Evolutionary conservation across 2,329 filamentous ascomycete species (phyloP).

Genomic region (Phoma herbarum): DNA sequence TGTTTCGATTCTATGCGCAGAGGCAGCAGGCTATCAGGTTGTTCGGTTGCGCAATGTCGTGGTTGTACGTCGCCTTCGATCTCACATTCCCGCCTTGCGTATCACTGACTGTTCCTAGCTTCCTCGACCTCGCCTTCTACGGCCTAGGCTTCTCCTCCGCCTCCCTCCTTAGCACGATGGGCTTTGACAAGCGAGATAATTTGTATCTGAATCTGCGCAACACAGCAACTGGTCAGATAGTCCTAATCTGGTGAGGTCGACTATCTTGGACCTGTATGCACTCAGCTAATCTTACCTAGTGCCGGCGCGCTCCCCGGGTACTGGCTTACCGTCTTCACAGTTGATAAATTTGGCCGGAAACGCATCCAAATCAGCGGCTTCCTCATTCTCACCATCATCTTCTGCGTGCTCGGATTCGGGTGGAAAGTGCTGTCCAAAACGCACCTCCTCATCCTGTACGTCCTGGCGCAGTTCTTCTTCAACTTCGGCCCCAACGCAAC

Average conservation of each 20-base stretch:
- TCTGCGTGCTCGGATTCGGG: constrained; percentile 60
- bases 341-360: constrained; percentile 79
- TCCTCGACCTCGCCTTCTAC: constrained; percentile 68
- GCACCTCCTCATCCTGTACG: constrained; percentile 57
- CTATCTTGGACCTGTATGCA: background rate
- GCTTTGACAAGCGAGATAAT: constrained; percentile 69
- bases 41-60: constrained; percentile 79
- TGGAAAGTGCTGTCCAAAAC: constrained; percentile 55
- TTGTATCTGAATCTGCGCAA: constrained; percentile 77
- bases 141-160: constrained; percentile 77
- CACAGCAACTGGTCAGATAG: constrained; percentile 79
- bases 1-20: constrained; percentile 72
- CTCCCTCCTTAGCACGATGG: constrained; percentile 74
- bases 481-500: constrained; percentile 63
- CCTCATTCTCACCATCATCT: constrained; percentile 57
- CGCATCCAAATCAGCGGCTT: constrained; percentile 73
- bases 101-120: constrained; percentile 30
- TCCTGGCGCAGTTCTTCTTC: constrained; percentile 62
- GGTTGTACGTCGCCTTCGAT: constrained; percentile 62
- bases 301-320: constrained; percentile 83
- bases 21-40: constrained; percentile 76
- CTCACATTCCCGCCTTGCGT: background rate
- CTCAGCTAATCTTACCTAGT: background rate
- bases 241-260: constrained; percentile 67
- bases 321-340: constrained; percentile 78